Evolutionary conservation across 2,329 filamentous ascomycete species (phyloP), one percentile per base, ranked within the genome.

Genomic region (Penicillium sp.): DNA sequence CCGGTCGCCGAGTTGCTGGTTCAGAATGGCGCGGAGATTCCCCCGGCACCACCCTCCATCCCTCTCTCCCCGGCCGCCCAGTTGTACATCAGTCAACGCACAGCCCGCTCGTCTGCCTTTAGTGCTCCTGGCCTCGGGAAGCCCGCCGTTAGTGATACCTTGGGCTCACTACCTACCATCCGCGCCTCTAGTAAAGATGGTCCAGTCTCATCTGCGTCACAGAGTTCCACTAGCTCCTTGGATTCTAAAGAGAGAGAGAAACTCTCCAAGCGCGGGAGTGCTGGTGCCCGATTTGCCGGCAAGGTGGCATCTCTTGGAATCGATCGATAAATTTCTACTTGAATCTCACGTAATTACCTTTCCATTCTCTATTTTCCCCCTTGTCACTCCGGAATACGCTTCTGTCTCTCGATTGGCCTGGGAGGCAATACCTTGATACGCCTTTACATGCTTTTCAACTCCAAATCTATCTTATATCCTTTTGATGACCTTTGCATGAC

Each of bases 21-120:
- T 14, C 96, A 98, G 70, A 98, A 99, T 71, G 95, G 95, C 16
- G 93, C 93, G 3, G 90, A 97, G 64, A 89, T 98, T 37, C 94
- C 95, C 0, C 73, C 81, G 1, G 81, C 87, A 2, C 82, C 90
- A 62, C 91, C 93, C 0, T 89, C 92, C 0, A 93, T 98, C 67
- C 92, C 93, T 0, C 84, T 99, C 11, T 93, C 92, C 62, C 83
- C 86, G 10, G 89, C 89, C 51, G 94, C 95, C 2, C 89, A 91
- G 71, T 77, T 90, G 37, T 99, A 97, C 70, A 82, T 98, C 52
- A 93, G 96, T 66, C 88, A 93, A 78, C 97, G 87, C 57, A 80
- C 80, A 5, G 73, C 78, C 7, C 69, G 75, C 54, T 64, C 69
- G 22, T 62, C 73, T 25, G 68, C 63, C 2, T 74, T 72, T 52